Conservation (phyloP, 2,329 filamentous ascomycete species). For the Diaporthe sp. region DNA sequence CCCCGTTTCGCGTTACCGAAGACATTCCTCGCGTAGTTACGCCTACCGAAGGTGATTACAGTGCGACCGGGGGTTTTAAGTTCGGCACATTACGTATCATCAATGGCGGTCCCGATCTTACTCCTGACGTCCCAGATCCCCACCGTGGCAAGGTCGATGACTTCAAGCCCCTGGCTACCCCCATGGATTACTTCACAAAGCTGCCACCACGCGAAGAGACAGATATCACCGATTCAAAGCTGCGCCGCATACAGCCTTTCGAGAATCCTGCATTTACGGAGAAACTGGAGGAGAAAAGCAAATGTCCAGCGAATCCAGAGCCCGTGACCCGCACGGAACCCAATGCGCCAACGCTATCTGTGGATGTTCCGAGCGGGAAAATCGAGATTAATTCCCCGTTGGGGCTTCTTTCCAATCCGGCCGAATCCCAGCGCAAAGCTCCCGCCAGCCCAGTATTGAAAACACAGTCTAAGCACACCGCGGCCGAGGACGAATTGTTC, state of each 20-base stretch:
- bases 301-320: background rate
- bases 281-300: background rate
- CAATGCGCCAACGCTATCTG: conserved; percentile 13
- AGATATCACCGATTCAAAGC: too few relatives aligned
- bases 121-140: conserved; percentile 48
- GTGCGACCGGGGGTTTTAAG: conserved; percentile 73
- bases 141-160: conserved; percentile 5
- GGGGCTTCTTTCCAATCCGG: conserved; percentile 51
- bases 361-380: conserved; percentile 12
- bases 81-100: conserved; percentile 74
- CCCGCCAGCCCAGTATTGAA: conserved; percentile 53
- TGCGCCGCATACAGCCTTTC: background rate
- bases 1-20: conserved; percentile 44
- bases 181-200: conserved; percentile 25
- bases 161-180: background rate
- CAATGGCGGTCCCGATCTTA: conserved; percentile 71
- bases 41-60: conserved; percentile 70
- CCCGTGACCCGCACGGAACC: background rate
- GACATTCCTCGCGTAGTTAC: conserved; percentile 58
- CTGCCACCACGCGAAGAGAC: background rate
- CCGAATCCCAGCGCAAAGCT: conserved; percentile 51
- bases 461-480: conserved; percentile 63
- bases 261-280: background rate
- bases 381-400: conserved; percentile 41
- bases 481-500: conserved; percentile 64